Conservation (phyloP, 1,139 yeast genomes). For the Saccharomyces hybrid region DNA sequence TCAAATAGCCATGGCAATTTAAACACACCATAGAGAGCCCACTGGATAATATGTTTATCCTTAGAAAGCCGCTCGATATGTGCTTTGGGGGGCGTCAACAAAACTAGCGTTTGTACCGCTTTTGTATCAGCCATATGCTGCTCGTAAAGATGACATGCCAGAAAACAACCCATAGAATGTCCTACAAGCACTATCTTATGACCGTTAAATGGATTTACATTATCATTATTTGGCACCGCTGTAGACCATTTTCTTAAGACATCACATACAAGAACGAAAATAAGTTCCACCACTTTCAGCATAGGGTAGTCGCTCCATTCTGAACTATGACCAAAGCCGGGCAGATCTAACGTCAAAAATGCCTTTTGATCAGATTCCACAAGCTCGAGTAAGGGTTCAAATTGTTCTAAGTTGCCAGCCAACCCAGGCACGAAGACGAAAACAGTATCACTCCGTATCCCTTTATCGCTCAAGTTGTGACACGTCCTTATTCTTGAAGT, state of each 20-base stretch:
- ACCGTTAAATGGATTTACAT: slow-evolving; percentile 5
- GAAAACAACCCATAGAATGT: slow-evolving; percentile 30
- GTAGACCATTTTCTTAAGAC: not conserved
- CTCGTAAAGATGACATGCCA: slow-evolving; percentile 17
- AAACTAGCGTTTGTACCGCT: slow-evolving; percentile 8
- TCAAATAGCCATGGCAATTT: slow-evolving; percentile 23
- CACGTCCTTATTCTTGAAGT: slow-evolving; percentile 13
- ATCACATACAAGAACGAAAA: slow-evolving; percentile 7
- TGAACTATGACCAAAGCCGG: slow-evolving; percentile 55
- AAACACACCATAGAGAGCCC: slow-evolving; percentile 12
- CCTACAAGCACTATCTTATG: slow-evolving; percentile 15
- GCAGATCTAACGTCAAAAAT: slow-evolving; percentile 51
- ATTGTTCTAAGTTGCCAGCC: slow-evolving; percentile 68
- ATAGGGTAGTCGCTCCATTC: slow-evolving; percentile 18
- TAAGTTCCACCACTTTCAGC: slow-evolving; percentile 13
- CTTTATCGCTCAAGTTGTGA: slow-evolving; percentile 14
- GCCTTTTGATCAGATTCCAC: slow-evolving; percentile 42
- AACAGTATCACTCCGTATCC: slow-evolving; percentile 29
- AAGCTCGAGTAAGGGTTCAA: slow-evolving; percentile 55
- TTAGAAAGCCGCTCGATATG: slow-evolving; percentile 13
- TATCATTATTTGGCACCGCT: not conserved
- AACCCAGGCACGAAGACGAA: slow-evolving; percentile 57
- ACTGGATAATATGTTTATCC: slow-evolving; percentile 10
- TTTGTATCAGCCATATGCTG: slow-evolving; percentile 4
- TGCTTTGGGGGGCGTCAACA: slow-evolving; percentile 25